These are phyloP conservation scores for Teratosphaeria zuluensis DNA, from an alignment of 2,329 filamentous ascomycete genomes.

Conservation along the genomic window DNA sequence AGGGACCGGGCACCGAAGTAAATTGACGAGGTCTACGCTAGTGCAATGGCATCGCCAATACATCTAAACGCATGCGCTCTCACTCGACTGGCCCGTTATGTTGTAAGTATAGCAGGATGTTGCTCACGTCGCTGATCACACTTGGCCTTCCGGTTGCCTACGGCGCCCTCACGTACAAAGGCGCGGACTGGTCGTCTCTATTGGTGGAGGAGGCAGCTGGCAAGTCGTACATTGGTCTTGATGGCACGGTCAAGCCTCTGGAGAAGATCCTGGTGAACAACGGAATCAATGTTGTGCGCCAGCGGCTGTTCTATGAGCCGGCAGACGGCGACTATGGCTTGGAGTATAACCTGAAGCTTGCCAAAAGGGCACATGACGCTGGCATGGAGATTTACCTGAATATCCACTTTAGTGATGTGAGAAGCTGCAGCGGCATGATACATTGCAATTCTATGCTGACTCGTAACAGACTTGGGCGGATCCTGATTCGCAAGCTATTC, in stretches of 20 bases:
- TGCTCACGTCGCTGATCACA: background rate
- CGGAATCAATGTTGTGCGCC: constrained; percentile 17
- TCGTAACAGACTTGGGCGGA: constrained; percentile 24
- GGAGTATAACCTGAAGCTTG: constrained; percentile 26
- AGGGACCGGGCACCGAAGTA: background rate
- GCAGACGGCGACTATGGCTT: constrained; percentile 20
- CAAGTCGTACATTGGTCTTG: constrained; percentile 25
- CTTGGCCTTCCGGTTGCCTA: background rate
- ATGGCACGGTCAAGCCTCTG: constrained; percentile 18
- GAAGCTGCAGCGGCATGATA: background rate
- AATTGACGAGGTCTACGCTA: background rate
- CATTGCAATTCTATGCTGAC: background rate
- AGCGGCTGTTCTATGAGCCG: constrained; percentile 23
- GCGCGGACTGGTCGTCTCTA: constrained; percentile 29
- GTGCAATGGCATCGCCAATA: background rate
- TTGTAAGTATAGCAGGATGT: background rate
- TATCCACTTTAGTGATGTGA: constrained; percentile 22
- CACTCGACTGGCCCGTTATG: background rate
- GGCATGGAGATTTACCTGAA: constrained; percentile 27
- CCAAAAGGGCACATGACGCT: constrained; percentile 22
- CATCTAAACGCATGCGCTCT: background rate
- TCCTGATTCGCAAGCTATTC: constrained; percentile 23
- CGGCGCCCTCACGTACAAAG: constrained; percentile 22
- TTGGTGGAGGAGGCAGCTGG: constrained; percentile 26
- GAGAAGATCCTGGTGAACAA: constrained; percentile 16